Evolutionary conservation across 2,329 filamentous ascomycete genomes (phyloP).

Genomic region (Colletotrichum cuscutae): DNA sequence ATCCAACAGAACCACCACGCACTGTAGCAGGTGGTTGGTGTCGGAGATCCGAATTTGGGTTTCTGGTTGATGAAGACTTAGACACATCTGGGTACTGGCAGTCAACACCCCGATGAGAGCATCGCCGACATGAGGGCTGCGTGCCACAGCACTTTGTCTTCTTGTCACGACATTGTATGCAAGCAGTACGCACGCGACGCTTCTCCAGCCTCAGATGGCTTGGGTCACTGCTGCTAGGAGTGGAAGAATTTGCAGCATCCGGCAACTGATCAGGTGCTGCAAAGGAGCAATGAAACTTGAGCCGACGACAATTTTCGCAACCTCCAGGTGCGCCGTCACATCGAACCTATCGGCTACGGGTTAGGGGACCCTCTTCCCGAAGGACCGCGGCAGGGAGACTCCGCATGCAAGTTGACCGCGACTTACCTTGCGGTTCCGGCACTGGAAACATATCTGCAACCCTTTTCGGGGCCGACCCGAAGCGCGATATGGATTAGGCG

Average conservation of each 20-base stretch:
- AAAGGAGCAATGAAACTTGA: constrained; percentile 32
- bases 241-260: neutral
- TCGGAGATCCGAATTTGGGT: neutral
- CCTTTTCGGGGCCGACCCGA: constrained; percentile 27
- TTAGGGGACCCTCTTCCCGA: constrained; percentile 8
- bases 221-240: neutral
- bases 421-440: constrained; percentile 32
- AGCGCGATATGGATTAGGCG: constrained; percentile 6
- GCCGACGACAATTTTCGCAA: constrained; percentile 28
- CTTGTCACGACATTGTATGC: constrained; percentile 23
- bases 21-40: neutral
- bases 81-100: constrained; percentile 23
- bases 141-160: constrained; percentile 31
- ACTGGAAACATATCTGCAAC: constrained; percentile 32
- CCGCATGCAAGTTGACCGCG: neutral
- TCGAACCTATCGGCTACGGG: constrained; percentile 19
- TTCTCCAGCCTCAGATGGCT: constrained; percentile 28
- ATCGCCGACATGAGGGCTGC: constrained; percentile 19
- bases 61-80: neutral
- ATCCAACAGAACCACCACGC: no score
- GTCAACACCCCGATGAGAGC: constrained; percentile 1
- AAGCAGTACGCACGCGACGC: constrained; percentile 27
- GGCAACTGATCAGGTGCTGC: neutral
- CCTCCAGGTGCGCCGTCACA: constrained; percentile 25
- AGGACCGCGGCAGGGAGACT: neutral